Base-by-base conservation (phyloP, 2,329 filamentous ascomycete species). In the Davidsoniella australis region DNA sequence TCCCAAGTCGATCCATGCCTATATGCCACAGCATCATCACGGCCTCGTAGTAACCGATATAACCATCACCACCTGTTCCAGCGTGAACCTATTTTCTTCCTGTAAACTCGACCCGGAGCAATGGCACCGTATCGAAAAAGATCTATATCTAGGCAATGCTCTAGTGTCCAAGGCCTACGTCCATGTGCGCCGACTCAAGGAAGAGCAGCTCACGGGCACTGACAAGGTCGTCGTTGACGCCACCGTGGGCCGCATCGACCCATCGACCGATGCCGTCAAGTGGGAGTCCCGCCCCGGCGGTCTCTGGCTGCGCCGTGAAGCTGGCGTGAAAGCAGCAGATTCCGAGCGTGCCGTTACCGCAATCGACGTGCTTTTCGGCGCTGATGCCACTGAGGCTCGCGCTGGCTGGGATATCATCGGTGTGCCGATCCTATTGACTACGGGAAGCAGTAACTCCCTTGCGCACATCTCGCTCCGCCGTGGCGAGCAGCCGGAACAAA, bases 41-140 rank as follows among this genome's bases (percentile, higher is more conserved):
- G 87, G 87, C 55, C 74, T 82, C 53, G 79, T 94, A 58, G 77
- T 94, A 58, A 94, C 85, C 60, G 88, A 95, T 65, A 72, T 94
- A 53, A 84, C 80, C 33, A 72, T 94, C 55, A 73, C 76, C 16
- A 80, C 73, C 47, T 95, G 88, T 65, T 85, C 82, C 7, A 72
- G 72, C 10, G 58, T 91, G 47, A 91, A 88, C 60, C 60, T 75
- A 26, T 81, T 89, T 52, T 81, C 82, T 3, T 81, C 74, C 41
- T 94, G 85, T 66, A 78, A 78, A 54, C 74, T 91, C 54, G 81
- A 91, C 58, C 57, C 76, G 41, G 68, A 75, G 50, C 60, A 66
- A 54, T 95, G 88, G 88, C 79, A 85, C 57, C 81, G 84, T 45
- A 70, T 95, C 54, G 83, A 94, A 56, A 95, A 94, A 66, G 86